Evolutionary conservation across 2,329 filamentous ascomycete genomes (phyloP), one percentile per base, ranked within the genome.

Genomic region (Plectosphaerella plurivora): DNA sequence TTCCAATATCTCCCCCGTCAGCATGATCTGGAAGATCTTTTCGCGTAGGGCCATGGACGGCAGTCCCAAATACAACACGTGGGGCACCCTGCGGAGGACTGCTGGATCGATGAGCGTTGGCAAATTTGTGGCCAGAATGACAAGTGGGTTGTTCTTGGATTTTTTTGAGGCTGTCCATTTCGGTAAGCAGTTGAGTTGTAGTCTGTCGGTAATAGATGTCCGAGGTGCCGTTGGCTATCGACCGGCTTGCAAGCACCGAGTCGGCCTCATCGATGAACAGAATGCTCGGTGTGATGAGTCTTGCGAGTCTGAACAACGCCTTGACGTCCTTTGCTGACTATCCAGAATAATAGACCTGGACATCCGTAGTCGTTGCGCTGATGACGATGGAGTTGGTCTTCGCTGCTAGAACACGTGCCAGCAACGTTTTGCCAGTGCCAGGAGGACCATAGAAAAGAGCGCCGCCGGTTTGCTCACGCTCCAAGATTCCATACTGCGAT

Each of bases 221-320:
- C 20, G 42, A 45, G n/a, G 20, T 6, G 7, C 14, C 42, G 2
- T 3, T 14, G 42, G 3, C 42, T 22, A 22, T 5, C 16, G 20
- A 9, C 20, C 46, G 25, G 3, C 4, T 15, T 8, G 25, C 2
- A 35, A 48, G 39, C 7, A 48, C 6, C n/a, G 46, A 6, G 20
- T 48, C 46, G 15, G 46, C 46, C 46, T 48, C 46, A 10, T 48
- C 46, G 16, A 48, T 48, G 28, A 48, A 48, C 4, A 48, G 15
- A 16, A 48, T 48, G 28, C 46, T 48, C 8, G 46, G 46, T 8
- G 46, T 4, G 8, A 37, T 16, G 12, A 10, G 11, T 11, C n/a
- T 37, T 12, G 46, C 46, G 8, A 48, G 28, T 16, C 18, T 48
- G 28, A 48, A 48, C n/a, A 48, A 15, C 6, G 28, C 46, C 33